These are phyloP conservation scores for Plasmodium falciparum DNA, from an alignment of 169 alveolate species.

Conservation along the genomic window DNA sequence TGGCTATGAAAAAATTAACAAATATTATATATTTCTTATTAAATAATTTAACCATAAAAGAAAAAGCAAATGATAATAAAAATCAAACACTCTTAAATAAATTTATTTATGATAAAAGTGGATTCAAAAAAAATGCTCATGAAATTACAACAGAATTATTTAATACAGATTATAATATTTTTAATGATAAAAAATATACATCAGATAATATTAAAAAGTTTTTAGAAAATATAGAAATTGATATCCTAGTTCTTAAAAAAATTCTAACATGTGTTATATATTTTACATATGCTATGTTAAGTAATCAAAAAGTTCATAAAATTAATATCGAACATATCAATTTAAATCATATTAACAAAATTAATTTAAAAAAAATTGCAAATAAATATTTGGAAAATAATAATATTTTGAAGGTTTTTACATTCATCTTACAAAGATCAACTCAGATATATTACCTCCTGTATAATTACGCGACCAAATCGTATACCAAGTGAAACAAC, in stretches of 20 bases:
- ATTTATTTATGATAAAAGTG: constrained; percentile 5
- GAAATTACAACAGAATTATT: constrained; percentile 48
- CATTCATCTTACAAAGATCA: constrained; percentile 57
- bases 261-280: constrained; percentile 57
- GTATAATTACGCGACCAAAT: constrained; percentile 27
- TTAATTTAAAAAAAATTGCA: constrained; percentile 45
- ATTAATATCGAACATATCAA: constrained; percentile 59
- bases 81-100: not conserved
- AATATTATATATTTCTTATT: constrained; percentile 42
- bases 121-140: constrained; percentile 17
- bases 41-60: constrained; percentile 35
- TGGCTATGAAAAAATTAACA: constrained; percentile 58
- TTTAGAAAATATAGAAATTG: constrained; percentile 62
- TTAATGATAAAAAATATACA: constrained; percentile 8
- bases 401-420: constrained; percentile 53
- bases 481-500: not conserved
- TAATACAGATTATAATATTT: constrained; percentile 26
- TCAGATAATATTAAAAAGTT: constrained; percentile 35
- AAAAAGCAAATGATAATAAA: constrained; percentile 16
- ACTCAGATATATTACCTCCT: constrained; percentile 62
- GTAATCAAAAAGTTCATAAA: constrained; percentile 48
- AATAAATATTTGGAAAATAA: constrained; percentile 45
- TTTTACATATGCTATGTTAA: constrained; percentile 69
- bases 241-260: constrained; percentile 52
- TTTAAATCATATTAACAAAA: constrained; percentile 47